Conservation (phyloP, 2,329 filamentous ascomycete genomes). For the Botrytis squamosa region DNA sequence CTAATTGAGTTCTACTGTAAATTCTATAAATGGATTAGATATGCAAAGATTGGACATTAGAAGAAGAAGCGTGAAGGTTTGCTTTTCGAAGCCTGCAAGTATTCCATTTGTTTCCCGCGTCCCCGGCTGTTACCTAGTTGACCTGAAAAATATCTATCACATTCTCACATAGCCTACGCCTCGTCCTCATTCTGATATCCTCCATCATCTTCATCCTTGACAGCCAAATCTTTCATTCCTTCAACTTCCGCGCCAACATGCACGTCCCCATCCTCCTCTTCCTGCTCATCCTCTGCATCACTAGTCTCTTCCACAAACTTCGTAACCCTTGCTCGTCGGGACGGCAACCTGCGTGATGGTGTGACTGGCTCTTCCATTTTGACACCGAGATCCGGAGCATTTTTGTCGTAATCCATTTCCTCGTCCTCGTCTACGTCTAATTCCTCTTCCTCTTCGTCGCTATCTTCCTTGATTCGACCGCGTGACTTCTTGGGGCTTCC, state of each 20-base stretch:
- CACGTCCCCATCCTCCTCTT: neutral
- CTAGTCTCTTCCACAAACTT: slow-evolving; percentile 3
- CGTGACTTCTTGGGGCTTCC: neutral
- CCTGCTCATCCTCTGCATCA: slow-evolving; percentile 2
- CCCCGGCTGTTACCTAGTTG: neutral
- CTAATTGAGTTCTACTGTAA: no score
- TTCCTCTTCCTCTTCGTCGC: neutral
- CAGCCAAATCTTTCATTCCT: neutral
- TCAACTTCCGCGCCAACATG: neutral
- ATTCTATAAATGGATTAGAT: neutral
- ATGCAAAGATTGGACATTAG: no score
- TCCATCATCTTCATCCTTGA: neutral
- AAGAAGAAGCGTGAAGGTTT: neutral
- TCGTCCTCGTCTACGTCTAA: neutral
- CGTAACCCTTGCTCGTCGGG: neutral
- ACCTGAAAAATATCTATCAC: neutral
- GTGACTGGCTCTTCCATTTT: neutral
- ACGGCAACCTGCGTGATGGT: slow-evolving; percentile 2
- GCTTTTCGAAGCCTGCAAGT: neutral
- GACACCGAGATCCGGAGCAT: neutral
- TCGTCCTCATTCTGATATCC: neutral
- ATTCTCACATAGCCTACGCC: neutral
- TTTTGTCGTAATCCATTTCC: neutral
- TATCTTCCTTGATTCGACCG: neutral
- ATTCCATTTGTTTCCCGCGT: neutral